A percentile compares a stretch with the other conserved stretches of the same genome.
phyloP scores from a whole-genome alignment of 1,284 basidiomycete genomes.

The Cryptococcus jaspeensis region DNA sequence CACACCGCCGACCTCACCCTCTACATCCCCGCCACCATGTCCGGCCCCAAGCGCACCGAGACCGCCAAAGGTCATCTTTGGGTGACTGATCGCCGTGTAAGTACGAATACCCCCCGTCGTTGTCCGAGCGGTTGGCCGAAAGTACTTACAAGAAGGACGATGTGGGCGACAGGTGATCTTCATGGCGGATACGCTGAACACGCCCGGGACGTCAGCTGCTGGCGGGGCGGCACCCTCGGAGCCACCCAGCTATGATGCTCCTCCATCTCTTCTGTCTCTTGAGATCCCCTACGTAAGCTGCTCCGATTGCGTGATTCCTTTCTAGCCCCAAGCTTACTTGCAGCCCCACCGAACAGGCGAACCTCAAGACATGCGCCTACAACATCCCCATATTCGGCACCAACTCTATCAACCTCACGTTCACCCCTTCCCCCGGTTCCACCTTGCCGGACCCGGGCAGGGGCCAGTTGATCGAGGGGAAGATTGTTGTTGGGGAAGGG shows the following conservation, averaged over 20 bases:
- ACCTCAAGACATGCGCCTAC: constrained; percentile 28
- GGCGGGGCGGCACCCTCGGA: constrained; percentile 3
- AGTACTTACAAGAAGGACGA: not conserved
- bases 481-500: constrained; percentile 39
- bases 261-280: constrained; percentile 28
- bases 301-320: not conserved
- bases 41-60: constrained; percentile 43
- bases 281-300: constrained; percentile 39
- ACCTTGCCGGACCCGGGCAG: constrained; percentile 37
- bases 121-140: too few species aligned
- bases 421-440: constrained; percentile 28
- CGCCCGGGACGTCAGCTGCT: constrained; percentile 8
- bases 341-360: constrained; percentile 9
- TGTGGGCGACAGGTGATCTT: constrained; percentile 29
- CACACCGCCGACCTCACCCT: constrained; percentile 38
- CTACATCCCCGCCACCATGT: constrained; percentile 38
- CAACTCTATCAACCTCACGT: constrained; percentile 39
- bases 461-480: constrained; percentile 32
- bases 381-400: constrained; percentile 41
- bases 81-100: constrained; percentile 43
- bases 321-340: not conserved
- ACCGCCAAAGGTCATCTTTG: constrained; percentile 33
- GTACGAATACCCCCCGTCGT: constrained; percentile 7
- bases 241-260: constrained; percentile 15
- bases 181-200: constrained; percentile 16